Percentiles rank a stretch among this genome's conserved stretches.
phyloP scores from a whole-genome alignment of 225 moss, liverwort and hornwort species.

The Pseudoscleropodium purum region DNA sequence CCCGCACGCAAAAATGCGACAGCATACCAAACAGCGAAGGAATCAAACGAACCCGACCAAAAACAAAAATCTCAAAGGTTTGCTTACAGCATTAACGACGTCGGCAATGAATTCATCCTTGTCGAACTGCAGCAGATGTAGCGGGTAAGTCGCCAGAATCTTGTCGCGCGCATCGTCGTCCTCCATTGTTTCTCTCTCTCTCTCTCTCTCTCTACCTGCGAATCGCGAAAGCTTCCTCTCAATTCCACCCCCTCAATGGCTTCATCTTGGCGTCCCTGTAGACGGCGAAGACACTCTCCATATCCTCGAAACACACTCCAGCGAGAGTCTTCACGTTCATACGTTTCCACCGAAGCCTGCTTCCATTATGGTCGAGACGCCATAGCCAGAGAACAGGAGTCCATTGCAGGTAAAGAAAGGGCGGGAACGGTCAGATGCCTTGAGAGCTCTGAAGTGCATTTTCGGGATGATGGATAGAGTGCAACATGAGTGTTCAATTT shows the following conservation, averaged over 20 bases:
- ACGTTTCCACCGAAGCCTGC: neutral
- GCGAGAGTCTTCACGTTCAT: no score
- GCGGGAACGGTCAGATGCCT: neutral
- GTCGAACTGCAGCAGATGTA: constrained; percentile 30
- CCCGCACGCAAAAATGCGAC: neutral
- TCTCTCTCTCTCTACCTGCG: neutral
- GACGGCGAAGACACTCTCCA: neutral
- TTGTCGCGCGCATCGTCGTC: neutral
- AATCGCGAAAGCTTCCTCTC: neutral
- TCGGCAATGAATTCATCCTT: constrained; percentile 31
- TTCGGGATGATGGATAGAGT: neutral
- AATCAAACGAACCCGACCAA: neutral
- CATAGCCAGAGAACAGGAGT: neutral
- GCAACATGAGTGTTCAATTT: neutral
- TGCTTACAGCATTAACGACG: constrained; percentile 34
- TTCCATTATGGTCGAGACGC: neutral
- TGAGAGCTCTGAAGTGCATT: neutral
- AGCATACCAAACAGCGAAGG: neutral
- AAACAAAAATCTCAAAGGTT: neutral
- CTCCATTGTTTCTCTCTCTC: constrained; percentile 1
- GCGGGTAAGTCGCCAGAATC: constrained; percentile 11
- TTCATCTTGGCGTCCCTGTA: neutral
- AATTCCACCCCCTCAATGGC: neutral
- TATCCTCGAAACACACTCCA: neutral
- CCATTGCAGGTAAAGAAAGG: neutral